phyloP scores from a whole-genome alignment of 129 eudicot genomes.

The Solidago caesia region DNA sequence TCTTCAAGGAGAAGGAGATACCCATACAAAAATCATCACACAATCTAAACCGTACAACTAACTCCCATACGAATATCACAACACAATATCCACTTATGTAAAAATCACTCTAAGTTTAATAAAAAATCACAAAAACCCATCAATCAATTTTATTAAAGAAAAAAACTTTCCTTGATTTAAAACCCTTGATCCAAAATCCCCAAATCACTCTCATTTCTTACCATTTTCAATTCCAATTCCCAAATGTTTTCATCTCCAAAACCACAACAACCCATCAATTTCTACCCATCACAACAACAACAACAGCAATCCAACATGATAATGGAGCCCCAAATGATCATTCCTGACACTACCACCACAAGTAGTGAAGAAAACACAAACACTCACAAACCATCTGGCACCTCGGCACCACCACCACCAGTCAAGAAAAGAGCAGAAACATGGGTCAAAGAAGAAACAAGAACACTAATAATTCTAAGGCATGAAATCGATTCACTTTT shows the following conservation, averaged over 20 bases:
- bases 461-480: constrained; percentile 62
- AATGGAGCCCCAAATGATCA: constrained; percentile 30
- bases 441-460: constrained; percentile 90
- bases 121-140: not conserved
- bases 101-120: too few relatives aligned
- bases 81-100: too few relatives aligned
- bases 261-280: constrained; percentile 46
- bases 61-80: too few relatives aligned
- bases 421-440: constrained; percentile 76
- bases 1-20: too few relatives aligned
- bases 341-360: constrained; percentile 25
- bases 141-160: not conserved
- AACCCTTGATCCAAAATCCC: constrained; percentile 2
- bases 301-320: constrained; percentile 30
- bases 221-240: constrained; percentile 4
- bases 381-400: constrained; percentile 22
- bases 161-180: not conserved
- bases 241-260: constrained; percentile 40
- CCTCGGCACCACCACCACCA: constrained; percentile 16
- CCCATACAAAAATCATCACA: too few relatives aligned
- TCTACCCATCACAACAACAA: constrained; percentile 45
- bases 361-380: constrained; percentile 41
- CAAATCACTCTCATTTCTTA: not conserved
- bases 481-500: constrained; percentile 70
- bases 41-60: too few relatives aligned